Percentiles rank a stretch among this genome's conserved stretches.
phyloP scores from a whole-genome alignment of 2,329 filamentous ascomycete genomes.

The Colletotrichum nymphaeae region DNA sequence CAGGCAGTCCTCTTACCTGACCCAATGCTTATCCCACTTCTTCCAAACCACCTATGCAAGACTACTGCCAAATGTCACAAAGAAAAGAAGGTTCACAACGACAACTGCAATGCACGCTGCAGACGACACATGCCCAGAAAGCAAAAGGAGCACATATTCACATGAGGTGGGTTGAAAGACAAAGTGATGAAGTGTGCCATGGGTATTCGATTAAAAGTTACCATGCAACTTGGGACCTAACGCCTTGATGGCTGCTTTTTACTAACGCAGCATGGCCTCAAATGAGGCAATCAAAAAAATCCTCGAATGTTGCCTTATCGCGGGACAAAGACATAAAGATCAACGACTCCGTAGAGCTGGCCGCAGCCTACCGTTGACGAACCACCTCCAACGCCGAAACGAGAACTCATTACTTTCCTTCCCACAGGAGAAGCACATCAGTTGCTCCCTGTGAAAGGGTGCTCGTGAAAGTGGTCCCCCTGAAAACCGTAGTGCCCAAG shows the following conservation, averaged over 20 bases:
- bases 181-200: neutral
- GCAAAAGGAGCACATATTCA: neutral
- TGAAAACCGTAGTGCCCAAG: neutral
- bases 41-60: too few relatives aligned
- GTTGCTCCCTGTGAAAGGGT: neutral
- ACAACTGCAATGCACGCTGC: too few relatives aligned
- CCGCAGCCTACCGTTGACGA: constrained; percentile 7
- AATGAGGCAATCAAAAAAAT: neutral
- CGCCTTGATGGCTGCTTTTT: constrained; percentile 3
- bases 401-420: constrained; percentile 8
- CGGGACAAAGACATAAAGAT: neutral
- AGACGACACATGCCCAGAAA: neutral
- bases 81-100: too few relatives aligned
- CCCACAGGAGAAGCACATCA: neutral
- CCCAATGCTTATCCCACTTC: too few relatives aligned
- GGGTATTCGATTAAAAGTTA: constrained; percentile 29
- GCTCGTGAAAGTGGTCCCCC: neutral
- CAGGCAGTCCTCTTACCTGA: too few relatives aligned
- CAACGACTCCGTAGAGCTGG: constrained; percentile 22
- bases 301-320: constrained; percentile 6
- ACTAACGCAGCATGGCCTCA: neutral
- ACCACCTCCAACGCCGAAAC: constrained; percentile 22
- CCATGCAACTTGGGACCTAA: constrained; percentile 18
- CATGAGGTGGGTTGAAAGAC: neutral
- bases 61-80: too few relatives aligned